These are phyloP conservation scores for Allium fistulosum DNA, from an alignment of 106 monocot genomes.

Conservation along the genomic window DNA sequence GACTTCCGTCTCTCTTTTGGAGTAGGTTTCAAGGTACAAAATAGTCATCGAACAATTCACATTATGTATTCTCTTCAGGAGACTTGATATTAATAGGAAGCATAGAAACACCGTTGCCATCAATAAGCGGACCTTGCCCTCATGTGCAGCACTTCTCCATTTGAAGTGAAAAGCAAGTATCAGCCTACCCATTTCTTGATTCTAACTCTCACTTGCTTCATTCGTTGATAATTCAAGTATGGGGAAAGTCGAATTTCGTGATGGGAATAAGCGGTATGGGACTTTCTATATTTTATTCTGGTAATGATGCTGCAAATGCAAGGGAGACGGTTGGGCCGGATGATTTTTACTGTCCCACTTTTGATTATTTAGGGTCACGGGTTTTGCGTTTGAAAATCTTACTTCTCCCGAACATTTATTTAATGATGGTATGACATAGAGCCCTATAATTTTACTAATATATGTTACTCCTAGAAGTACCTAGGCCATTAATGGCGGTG, in stretches of 20 bases:
- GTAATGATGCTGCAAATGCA: slow-evolving; percentile 22
- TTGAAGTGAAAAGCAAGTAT: slow-evolving; percentile 43
- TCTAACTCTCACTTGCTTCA: slow-evolving; percentile 43
- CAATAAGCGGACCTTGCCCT: slow-evolving; percentile 15
- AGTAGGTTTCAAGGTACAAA: slow-evolving; percentile 60
- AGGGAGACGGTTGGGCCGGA: slow-evolving; percentile 59
- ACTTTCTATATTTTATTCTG: slow-evolving; percentile 62
- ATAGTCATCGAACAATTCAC: slow-evolving; percentile 20
- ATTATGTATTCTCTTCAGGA: slow-evolving; percentile 70
- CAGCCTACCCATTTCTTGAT: slow-evolving; percentile 54
- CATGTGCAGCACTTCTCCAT: slow-evolving; percentile 61
- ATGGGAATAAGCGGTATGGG: slow-evolving; percentile 30
- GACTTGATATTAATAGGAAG: slow-evolving; percentile 58
- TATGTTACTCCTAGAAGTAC: too few relatives aligned
- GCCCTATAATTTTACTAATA: too few relatives aligned
- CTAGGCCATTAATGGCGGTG: too few relatives aligned
- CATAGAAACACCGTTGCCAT: too few relatives aligned
- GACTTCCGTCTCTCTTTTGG: slow-evolving; percentile 74
- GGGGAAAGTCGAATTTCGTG: slow-evolving; percentile 51
- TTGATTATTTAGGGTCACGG: slow-evolving; percentile 25
- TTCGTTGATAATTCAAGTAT: slow-evolving; percentile 71
- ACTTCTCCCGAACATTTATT: too few relatives aligned
- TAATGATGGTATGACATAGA: too few relatives aligned
- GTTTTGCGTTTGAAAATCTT: slow-evolving; percentile 11
- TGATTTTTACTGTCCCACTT: slow-evolving; percentile 22